Evolutionary conservation across 495 filamentous ascomycete species (phyloP), one percentile per base, ranked within the genome.

Genomic region (Schizothecium vesticola): DNA sequence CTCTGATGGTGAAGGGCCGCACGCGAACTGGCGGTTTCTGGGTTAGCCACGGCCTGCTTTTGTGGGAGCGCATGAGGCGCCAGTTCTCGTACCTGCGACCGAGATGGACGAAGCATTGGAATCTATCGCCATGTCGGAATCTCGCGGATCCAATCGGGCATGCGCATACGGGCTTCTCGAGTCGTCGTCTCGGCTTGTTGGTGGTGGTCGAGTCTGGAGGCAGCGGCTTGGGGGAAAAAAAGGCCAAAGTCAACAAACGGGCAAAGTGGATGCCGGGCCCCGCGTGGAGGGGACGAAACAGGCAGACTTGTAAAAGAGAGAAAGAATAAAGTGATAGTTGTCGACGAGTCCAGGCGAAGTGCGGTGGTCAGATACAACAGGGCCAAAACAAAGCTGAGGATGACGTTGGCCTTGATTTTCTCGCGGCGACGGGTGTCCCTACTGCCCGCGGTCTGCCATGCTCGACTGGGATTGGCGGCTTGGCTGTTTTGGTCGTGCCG

Each of bases 1-100:
- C 88, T 78, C 86, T 75, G 71, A 93, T 92, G 58, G 90, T 99
- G 76, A 99, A 99, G 6, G 95, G 95, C 70, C 95, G 92, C 60
- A 99, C 95, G 76, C 95, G 88, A 69, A 99, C 93, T 84, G 81
- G 80, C 81, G 51, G 28, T 70, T 33, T 21, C 62, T 71, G 56
- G 61, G 71, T 61, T 56, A 67, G 57, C 28, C 7, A 59, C 23
- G 19, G 24, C n/a, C 23, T 8, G 22, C n/a, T 26, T 1, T 5
- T 5, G 1, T 6, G 56, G 21, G 11, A 19, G 9, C 19, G 56
- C n/a, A 63, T 29, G 61, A 28, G 59, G 23, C 23, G 8, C 24
- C 21, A 31, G 31, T 10, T 22, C 57, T 58, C 81, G 28, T 79
- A 86, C 85, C 83, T 67, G 87, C 84, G 70, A 91, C 89, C 36